Base-by-base conservation (phyloP, 179 eudicot genomes). In the Spinacia oleracea region DNA sequence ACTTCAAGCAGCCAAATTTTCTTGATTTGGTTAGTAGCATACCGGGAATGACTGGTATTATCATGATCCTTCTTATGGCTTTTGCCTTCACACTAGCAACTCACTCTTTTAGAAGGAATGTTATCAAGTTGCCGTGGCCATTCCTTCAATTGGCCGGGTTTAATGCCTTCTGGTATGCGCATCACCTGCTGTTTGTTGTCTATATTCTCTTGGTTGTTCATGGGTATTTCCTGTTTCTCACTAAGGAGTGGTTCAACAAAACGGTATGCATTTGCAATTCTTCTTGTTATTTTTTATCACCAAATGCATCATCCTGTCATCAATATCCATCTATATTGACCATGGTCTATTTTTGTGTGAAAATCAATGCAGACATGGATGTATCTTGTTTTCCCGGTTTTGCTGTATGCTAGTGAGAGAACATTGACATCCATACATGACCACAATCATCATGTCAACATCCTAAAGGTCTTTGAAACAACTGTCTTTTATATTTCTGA, bases 141-240 rank as follows among this genome's bases (percentile, higher is more conserved):
- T 90, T 96, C 60, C 86, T 84, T 73, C 85, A 84, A 43, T 81
- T 96, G 82, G 98, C 97, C 11, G 99, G 99, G 59, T 96, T 96
- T 56, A 96, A 94, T 83, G 85, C 96, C 69, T 96, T 96, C 66
- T 96, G 99, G 99, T 94, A 94, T 78, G 91, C 99, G 0, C 99
- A 92, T 79, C 99, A 96, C 85, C 75, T 96, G 81, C 88, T 94
- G 43, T 84, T 83, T 27, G 55, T 96, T 46, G 93, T 89, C 32
- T 96, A 92, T 58, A 73, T 81, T 68, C 93, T 96, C 77, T 81
- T 96, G 81, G 43, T 88, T 74, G 51, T 91, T 77, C 99, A 96
- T 86, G 97, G 97, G 2, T 88, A 88, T 84, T 92, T 83, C 90
- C 71, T 94, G 31, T 81, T 86, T 80, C 87, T 96, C 82, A 86